Evolutionary conservation across 2,329 filamentous ascomycete species (phyloP).

Genomic region (Penicillium glabrum): DNA sequence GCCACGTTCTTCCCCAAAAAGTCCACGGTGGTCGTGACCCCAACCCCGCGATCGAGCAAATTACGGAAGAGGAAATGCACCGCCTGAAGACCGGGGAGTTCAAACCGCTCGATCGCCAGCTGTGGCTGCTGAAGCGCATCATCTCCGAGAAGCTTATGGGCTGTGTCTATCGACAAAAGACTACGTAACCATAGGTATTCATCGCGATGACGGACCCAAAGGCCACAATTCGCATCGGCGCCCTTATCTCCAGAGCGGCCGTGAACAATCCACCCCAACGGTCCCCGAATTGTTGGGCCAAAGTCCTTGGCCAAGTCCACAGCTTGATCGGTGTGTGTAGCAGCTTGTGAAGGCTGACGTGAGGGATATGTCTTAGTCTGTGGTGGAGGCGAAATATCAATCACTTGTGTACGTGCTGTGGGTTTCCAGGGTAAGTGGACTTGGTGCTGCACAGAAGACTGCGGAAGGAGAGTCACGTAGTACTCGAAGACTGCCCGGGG

Average conservation of each 20-base stretch:
- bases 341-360: conserved; percentile 22
- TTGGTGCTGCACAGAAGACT: conserved; percentile 23
- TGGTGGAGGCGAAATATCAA: conserved; percentile 20
- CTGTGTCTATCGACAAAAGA: conserved; percentile 18
- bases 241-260: conserved; percentile 47
- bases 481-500: conserved; percentile 36
- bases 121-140: conserved; percentile 3
- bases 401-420: conserved; percentile 19
- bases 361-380: conserved; percentile 21
- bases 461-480: conserved; percentile 28
- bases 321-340: conserved; percentile 6
- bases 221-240: conserved; percentile 46
- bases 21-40: conserved; percentile 36
- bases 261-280: conserved; percentile 36
- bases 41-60: conserved; percentile 38
- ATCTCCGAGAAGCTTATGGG: conserved; percentile 19
- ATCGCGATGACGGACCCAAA: conserved; percentile 44
- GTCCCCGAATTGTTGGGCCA: conserved; percentile 26
- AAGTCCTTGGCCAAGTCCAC: conserved; percentile 20
- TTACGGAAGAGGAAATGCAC: conserved; percentile 44
- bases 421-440: conserved; percentile 28
- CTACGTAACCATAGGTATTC: conserved; percentile 46
- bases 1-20: conserved; percentile 43
- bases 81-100: conserved; percentile 44
- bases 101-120: conserved; percentile 45